Percentiles rank a stretch among this genome's conserved stretches.
Evolutionary conservation across 2,329 filamentous ascomycete genomes (phyloP).

Genomic region (Tricladium varicosporioides): DNA sequence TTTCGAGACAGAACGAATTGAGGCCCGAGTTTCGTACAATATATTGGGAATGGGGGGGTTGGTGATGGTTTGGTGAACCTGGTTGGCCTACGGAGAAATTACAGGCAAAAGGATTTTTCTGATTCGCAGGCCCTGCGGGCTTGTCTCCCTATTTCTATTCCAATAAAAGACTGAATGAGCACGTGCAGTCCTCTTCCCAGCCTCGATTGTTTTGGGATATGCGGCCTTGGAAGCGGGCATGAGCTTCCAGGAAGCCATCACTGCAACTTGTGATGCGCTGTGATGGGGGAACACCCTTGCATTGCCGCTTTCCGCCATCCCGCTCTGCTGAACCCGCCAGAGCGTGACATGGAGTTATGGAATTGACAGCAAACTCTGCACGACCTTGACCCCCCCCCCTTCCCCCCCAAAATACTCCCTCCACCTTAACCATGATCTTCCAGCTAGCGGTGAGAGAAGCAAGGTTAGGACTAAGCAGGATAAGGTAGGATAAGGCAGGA

Average conservation of each 20-base stretch:
- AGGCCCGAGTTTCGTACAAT: no score
- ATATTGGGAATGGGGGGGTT: no score
- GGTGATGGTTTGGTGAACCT: no score
- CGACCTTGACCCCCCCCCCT: background rate
- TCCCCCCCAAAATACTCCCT: no score
- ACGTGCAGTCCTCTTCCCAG: background rate
- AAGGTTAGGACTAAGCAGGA: no score
- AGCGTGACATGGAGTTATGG: background rate
- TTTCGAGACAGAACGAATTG: no score
- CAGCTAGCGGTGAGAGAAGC: no score
- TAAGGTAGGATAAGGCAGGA: no score
- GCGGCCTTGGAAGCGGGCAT: background rate
- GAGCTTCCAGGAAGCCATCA: background rate
- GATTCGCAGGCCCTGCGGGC: background rate
- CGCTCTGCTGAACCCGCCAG: background rate
- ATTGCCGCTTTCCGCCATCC: background rate
- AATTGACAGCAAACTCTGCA: background rate
- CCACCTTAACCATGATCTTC: background rate
- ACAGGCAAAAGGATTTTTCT: no score
- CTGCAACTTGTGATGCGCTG: no score
- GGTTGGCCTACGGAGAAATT: no score
- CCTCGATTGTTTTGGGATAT: slow-evolving; percentile 1
- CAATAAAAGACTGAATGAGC: background rate
- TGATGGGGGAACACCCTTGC: no score
- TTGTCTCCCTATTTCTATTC: background rate